Base-by-base conservation (phyloP, 2,329 filamentous ascomycete genomes). In the Cryphonectria naterciae region DNA sequence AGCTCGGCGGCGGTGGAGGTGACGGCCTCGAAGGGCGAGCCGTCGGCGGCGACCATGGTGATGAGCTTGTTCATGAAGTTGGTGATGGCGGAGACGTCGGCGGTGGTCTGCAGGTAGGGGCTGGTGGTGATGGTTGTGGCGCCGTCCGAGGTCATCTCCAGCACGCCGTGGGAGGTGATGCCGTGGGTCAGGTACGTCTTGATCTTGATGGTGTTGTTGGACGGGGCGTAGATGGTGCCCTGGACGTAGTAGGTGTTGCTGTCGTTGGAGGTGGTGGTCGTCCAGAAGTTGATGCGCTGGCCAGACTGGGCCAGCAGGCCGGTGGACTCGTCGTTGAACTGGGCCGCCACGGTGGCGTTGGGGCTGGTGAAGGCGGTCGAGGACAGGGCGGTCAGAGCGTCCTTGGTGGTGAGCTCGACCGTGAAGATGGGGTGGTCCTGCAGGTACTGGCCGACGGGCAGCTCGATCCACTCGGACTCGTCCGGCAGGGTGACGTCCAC, bases 131-230 rank as follows among this genome's bases (percentile, higher is more conserved):
- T 83, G 72, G 83, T 80, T 43, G 85, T 85, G 15, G 78, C 73
- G 35, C 81, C 82, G 0, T 78, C 74, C 32, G 79, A 75, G 32
- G 80, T 82, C 46, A 85, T 82, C 22, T 78, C 77, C 19, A 86
- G 78, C 13, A 82, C 75, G 52, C 85, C 83, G 65, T 81, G 79
- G 58, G 86, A 86, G 5, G 82, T 83, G 4, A 84, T 81, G 25
- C 84, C 84, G 56, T 86, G 85, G 25, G 82, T 86, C 28, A 88
- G 81, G 79, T 86, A 87, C 8, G 86, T 79, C 75, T 85, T 83
- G 65, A 84, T 80, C 46, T 81, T 82, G 69, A 87, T 78, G 39
- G 82, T 78, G 61, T 83, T 82, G 49, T 80, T 76, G 19, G 81
- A 79, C 1, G 81, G 77, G 0, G 82, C 80, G 72, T 82, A 82